A percentile compares a stretch with the other conserved stretches of the same genome.
Evolutionary conservation across 1,284 basidiomycete genomes (phyloP).

Genomic region (Apiotrichum veenhuisii): DNA sequence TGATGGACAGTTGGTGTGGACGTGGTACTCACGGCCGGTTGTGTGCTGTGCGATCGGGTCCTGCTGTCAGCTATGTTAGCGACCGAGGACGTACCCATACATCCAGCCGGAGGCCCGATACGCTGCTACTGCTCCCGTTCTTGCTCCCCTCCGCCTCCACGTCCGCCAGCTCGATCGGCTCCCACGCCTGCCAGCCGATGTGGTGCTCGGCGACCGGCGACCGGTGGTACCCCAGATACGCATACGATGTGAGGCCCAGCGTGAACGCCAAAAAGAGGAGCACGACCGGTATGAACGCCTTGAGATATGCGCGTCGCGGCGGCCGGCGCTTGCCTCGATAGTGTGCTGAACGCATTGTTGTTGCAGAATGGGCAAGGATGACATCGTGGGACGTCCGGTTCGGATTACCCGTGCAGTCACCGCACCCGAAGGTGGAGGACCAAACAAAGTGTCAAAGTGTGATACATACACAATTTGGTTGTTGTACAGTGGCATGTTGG

Average conservation of each 20-base stretch:
- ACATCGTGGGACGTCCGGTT: too few relatives aligned
- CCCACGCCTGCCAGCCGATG: conserved; percentile 91
- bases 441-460: background rate
- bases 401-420: too few relatives aligned
- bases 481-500: too few relatives aligned
- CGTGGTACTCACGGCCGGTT: conserved; percentile 59
- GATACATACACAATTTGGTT: background rate
- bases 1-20: background rate
- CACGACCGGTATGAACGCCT: background rate
- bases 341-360: background rate
- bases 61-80: conserved; percentile 19
- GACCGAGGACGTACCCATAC: conserved; percentile 58
- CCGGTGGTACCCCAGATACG: conserved; percentile 55
- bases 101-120: conserved; percentile 63
- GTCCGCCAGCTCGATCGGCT: conserved; percentile 52
- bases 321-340: background rate
- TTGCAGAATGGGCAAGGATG: too few relatives aligned
- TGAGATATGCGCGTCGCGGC: background rate
- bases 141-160: conserved; percentile 14
- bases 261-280: conserved; percentile 1
- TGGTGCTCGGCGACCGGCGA: conserved; percentile 64
- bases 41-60: conserved; percentile 70
- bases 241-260: conserved; percentile 54
- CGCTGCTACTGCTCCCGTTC: conserved; percentile 28
- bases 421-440: background rate